Percentiles rank a stretch among this genome's conserved stretches.
Conservation (phyloP, 495 filamentous ascomycete species). For the Aspergillus kassunensis region DNA sequence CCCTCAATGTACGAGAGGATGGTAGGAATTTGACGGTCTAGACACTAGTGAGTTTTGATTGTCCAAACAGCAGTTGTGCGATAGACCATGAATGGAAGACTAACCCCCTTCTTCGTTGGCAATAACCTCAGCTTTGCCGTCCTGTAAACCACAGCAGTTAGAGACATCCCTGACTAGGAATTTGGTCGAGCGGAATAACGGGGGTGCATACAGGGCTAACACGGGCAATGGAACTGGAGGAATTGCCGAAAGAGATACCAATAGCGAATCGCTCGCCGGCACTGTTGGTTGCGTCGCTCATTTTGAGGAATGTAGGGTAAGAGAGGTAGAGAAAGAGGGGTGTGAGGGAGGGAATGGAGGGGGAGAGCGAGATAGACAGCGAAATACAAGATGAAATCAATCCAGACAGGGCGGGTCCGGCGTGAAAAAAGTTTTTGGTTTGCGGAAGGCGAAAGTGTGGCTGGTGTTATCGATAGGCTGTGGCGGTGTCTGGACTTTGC, state of each 20-base stretch:
- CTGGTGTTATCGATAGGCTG: conserved; percentile 41
- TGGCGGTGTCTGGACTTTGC: conserved; percentile 30
- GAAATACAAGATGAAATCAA: conserved; percentile 14
- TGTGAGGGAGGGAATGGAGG: conserved; percentile 3
- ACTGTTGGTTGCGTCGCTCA: conserved; percentile 52
- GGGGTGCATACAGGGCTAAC: conserved; percentile 56
- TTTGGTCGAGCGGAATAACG: background rate
- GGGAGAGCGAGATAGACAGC: background rate
- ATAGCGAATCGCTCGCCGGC: conserved; percentile 66
- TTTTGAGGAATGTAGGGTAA: conserved; percentile 31
- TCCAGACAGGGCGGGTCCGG: conserved; percentile 16
- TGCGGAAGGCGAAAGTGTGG: conserved; percentile 25
- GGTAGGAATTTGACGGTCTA: conserved; percentile 95
- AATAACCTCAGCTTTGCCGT: conserved; percentile 95
- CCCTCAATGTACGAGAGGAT: conserved; percentile 91
- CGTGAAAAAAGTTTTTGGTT: conserved; percentile 26
- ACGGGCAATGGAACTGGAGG: conserved; percentile 92
- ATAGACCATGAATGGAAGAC: conserved; percentile 20
- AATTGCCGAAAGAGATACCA: conserved; percentile 97
- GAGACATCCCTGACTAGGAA: background rate
- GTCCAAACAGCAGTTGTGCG: background rate
- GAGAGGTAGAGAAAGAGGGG: conserved; percentile 15
- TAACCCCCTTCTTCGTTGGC: conserved; percentile 97
- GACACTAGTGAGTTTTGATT: conserved; percentile 1
- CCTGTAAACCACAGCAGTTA: conserved; percentile 41